Percentiles rank a stretch among this genome's conserved stretches.
These are phyloP conservation scores for Exserohilum rostratum DNA, from an alignment of 2,329 filamentous ascomycete genomes.

Conservation along the genomic window DNA sequence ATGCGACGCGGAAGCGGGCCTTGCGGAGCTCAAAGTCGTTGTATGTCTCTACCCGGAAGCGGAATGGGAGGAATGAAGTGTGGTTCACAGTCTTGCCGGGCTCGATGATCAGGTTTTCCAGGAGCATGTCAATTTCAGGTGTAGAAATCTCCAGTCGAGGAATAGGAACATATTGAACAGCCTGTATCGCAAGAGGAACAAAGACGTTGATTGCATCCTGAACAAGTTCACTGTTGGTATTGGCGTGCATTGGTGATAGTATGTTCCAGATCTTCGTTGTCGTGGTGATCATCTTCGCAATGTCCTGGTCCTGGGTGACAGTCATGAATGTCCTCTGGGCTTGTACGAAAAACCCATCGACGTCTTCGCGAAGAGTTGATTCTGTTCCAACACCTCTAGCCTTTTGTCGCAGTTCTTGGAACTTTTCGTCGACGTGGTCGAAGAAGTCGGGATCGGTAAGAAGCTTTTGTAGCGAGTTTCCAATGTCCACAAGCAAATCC, in stretches of 20 bases:
- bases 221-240: conserved; percentile 73
- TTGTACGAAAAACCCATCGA: conserved; percentile 74
- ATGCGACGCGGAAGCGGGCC: conserved; percentile 70
- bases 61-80: conserved; percentile 87
- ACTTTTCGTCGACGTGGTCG: conserved; percentile 72
- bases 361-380: conserved; percentile 72
- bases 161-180: conserved; percentile 86
- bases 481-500: conserved; percentile 73
- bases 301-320: conserved; percentile 72
- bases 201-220: conserved; percentile 80
- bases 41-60: conserved; percentile 78
- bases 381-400: conserved; percentile 65
- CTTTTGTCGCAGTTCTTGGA: conserved; percentile 64
- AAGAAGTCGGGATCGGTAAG: conserved; percentile 87
- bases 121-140: conserved; percentile 80
- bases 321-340: conserved; percentile 70
- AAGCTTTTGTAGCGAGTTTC: conserved; percentile 77
- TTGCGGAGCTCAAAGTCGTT: conserved; percentile 89
- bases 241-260: conserved; percentile 68
- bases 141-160: conserved; percentile 86
- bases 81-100: conserved; percentile 83
- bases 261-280: conserved; percentile 71
- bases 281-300: conserved; percentile 72
- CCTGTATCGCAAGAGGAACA: conserved; percentile 75
- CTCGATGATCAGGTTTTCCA: conserved; percentile 91